Base-by-base conservation (phyloP, 2,329 filamentous ascomycete genomes). In the Aspergillus luchuensis region DNA sequence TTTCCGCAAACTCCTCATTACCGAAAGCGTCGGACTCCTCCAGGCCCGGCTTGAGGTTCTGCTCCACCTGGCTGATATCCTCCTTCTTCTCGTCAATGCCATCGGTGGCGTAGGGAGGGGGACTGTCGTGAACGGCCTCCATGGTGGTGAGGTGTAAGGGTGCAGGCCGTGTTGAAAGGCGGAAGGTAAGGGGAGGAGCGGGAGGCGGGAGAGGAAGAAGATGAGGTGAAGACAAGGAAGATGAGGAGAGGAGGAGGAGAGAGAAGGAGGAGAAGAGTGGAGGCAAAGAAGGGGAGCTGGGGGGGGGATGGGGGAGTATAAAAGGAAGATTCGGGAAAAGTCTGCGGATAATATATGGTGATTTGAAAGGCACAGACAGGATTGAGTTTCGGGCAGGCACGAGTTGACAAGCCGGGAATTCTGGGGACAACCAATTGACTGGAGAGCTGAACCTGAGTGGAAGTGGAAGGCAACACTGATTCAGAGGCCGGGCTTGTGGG, bases 1-100 rank as follows among this genome's bases (percentile, higher is more conserved):
- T 76, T 47, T 78, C 76, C 3, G 71, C 66, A 6, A 61, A 59
- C 17, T 65, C 67, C 56, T 76, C 74, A 57, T 74, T 63, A 3
- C 72, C 72, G 52, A 75, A 76, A 11, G 71, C 71, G 57, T 76
- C 74, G 11, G 53, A 25, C 19, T 58, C 58, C 21, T 58, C 55
- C 21, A 59, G 28, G 17, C 56, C 51, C 36, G 59, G 57, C 49
- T 65, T 61, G 43, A 64, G 51, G 49, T 63, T 62, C 15, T 60
- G 23, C 21, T 56, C 53, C 15, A 56, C 25, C 15, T 56, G 17
- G 25, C 23, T 57, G 6, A 50, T 52, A 13, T 57, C 60, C 30
- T 57, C 36, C 15, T 25, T 47, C 39, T 64, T 56, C 21, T 62
- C 58, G 33, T 55, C 58, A 11, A 56, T 56, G 25, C 39, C 39